These are phyloP conservation scores for Lasiodiplodia hormozganensis DNA, from an alignment of 2,329 filamentous ascomycete species.

Conservation along the genomic window DNA sequence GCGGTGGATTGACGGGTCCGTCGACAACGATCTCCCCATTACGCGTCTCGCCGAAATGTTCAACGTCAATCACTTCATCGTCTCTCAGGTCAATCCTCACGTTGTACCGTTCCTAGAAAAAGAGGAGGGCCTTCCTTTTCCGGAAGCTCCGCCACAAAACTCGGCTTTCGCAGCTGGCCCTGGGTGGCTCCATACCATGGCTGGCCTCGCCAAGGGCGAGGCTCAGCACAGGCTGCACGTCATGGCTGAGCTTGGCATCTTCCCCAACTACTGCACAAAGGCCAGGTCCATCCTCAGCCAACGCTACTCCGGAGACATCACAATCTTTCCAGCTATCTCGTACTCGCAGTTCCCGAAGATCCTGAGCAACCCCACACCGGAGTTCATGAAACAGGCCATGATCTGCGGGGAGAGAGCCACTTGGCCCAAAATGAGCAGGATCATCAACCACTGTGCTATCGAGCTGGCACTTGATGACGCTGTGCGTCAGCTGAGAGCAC, in stretches of 20 bases:
- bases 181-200: conserved; percentile 71
- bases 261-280: conserved; percentile 81
- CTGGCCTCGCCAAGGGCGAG: conserved; percentile 78
- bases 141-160: conserved; percentile 41
- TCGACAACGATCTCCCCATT: conserved; percentile 94
- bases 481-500: conserved; percentile 71
- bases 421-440: conserved; percentile 86
- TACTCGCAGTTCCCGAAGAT: conserved; percentile 77
- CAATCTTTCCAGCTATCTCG: conserved; percentile 82
- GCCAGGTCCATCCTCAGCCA: conserved; percentile 82
- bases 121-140: conserved; percentile 65
- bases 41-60: conserved; percentile 91
- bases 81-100: conserved; percentile 95
- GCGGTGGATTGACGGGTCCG: conserved; percentile 91
- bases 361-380: conserved; percentile 80
- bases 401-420: conserved; percentile 83
- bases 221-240: conserved; percentile 81
- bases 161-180: conserved; percentile 52
- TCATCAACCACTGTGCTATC: conserved; percentile 86
- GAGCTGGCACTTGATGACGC: conserved; percentile 83
- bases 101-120: conserved; percentile 84
- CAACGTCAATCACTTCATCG: conserved; percentile 98
- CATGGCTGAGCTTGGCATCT: conserved; percentile 78
- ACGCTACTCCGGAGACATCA: conserved; percentile 94
- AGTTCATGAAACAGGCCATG: conserved; percentile 84